Base-by-base conservation (phyloP, 2,329 filamentous ascomycete species). In the Orbilia ellipsospora region DNA sequence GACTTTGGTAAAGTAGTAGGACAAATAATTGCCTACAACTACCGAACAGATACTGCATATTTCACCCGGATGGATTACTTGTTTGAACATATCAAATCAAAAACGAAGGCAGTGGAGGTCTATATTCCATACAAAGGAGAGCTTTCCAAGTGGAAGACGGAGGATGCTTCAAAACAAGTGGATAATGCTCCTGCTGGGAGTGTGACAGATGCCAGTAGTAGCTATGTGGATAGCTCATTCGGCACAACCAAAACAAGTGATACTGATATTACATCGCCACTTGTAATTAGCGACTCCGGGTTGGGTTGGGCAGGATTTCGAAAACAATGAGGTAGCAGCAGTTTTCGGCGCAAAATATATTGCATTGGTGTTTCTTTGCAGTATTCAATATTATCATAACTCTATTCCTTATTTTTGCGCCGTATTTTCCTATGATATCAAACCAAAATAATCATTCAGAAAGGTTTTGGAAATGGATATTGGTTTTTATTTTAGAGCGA, bases 1-100 rank as follows among this genome's bases (percentile, higher is more conserved):
- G 73, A 77, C 18, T 77, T 77, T 45, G 73, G 73, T 10, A 77
- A 77, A 45, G 73, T 77, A 3, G 73, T 77, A 10, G 73, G 73
- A n/a, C 73, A 77, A 45, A 77, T 77, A 66, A 77, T 77, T 23
- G 73, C 73, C 23, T 77, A 77, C 42, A 77, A 77, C 50, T 77
- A 77, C 26, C 67, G 73, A 40, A 77, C 73, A 13, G 67, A 77
- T 52, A 72, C 67, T 0, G 67, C 73, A 7, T 77, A 77, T 31
- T 77, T 77, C 31, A 72, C 73, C 2, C 65, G 73, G 8, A 77
- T 77, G 73, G 73, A 77, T 40, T 77, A 77, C 40, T 16, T 77
- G n/a, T 77, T 77, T 13, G 73, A 77, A 51, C 73, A 77, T 23
- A 70, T 77, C 20, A 77, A 77, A 26, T 77, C 67, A 3, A 77